Evolutionary conservation across 345 rosid species (phyloP), one percentile per base, ranked within the genome.

Genomic region (Litchi chinensis): DNA sequence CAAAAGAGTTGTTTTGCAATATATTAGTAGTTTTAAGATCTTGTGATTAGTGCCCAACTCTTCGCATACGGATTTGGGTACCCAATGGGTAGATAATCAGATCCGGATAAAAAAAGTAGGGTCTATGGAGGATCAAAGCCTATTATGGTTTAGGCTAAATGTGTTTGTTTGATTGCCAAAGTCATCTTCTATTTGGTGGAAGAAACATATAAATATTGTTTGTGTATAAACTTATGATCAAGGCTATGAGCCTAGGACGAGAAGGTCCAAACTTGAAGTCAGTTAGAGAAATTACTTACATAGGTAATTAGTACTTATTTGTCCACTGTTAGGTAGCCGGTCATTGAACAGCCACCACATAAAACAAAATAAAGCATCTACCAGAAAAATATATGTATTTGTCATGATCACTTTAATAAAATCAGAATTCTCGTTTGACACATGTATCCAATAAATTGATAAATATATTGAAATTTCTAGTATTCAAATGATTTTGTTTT

Each of bases 181-280:
- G 44, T 22, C 46, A 59, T 28, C 39, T 50, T 26, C 46, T 22
- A 43, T 73, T 60, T 73, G 79, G 77, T 77, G 70, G 28, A 10
- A 24, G 43, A 40, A 4, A 24, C 7, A 26, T 15, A 40, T 26
- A 13, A n/a, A 59, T 59, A n/a, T 59, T 59, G 28, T 19, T 3
- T 54, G 18, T 54, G 8, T 1, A 54, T 60, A 60, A 64, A 64
- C 40, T 64, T 56, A 50, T 64, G 59, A 71, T 72, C 32, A 63
- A 54, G 32, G 68, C 76, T 64, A 54, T 16, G 24, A 22, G 37
- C 37, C 37, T 32, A 32, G 37, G 37, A 32, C 66, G 18, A 44
- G 43, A 22, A n/a, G n/a, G 44, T 28, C 26, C n/a, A 5, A 65
- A 65, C 41, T 21, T 50, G 21, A 66, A 40, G 54, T 68, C 40